Conservation (phyloP, 257 asterid genomes). For the Jacaranda copaia region DNA sequence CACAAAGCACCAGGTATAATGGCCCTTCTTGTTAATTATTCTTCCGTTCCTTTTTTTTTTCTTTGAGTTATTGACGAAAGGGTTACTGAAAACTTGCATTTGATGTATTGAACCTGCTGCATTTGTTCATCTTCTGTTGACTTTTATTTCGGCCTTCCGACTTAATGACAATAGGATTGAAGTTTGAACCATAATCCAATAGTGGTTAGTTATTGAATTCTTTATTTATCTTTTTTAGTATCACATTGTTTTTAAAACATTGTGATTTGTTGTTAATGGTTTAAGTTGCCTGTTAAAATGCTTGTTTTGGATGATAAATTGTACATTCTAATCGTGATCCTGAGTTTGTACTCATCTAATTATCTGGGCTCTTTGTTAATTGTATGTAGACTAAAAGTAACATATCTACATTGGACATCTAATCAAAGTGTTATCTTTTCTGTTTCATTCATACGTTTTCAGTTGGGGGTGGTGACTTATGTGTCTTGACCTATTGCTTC, state of each 20-base stretch:
- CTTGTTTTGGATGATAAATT: too few species aligned
- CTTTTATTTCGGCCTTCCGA: not conserved
- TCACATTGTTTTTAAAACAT: not conserved
- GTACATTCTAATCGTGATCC: not conserved
- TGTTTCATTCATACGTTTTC: not conserved
- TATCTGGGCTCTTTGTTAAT: not conserved
- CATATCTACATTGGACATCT: not conserved
- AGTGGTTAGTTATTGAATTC: not conserved
- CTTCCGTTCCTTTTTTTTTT: not conserved
- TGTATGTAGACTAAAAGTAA: not conserved
- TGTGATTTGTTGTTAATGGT: not conserved
- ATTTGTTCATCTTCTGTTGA: not conserved
- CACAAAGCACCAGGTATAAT: constrained; percentile 48
- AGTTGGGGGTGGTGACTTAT: not conserved
- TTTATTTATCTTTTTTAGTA: not conserved
- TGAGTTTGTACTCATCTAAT: not conserved
- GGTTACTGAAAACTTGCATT: not conserved
- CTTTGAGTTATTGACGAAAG: not conserved
- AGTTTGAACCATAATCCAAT: not conserved
- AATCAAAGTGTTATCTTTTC: not conserved
- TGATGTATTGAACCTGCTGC: not conserved
- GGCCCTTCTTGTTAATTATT: not conserved
- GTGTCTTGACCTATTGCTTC: not conserved
- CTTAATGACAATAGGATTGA: not conserved
- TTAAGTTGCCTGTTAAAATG: not conserved